A percentile compares a stretch with the other conserved stretches of the same genome.
phyloP scores from a whole-genome alignment of 345 rosid species.

The Trapa bicornis region DNA sequence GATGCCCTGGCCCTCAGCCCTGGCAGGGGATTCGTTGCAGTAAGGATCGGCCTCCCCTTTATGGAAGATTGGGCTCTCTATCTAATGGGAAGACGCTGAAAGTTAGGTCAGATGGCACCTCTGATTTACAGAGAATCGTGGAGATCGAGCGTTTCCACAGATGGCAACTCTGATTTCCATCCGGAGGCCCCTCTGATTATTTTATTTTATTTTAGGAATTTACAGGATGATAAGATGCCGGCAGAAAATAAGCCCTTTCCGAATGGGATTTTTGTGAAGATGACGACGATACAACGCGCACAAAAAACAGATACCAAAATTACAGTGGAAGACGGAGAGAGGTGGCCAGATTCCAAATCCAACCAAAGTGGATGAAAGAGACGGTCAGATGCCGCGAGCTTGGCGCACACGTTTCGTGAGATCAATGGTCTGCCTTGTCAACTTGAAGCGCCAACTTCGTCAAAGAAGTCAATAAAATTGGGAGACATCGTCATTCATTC shows the following conservation, averaged over 20 bases:
- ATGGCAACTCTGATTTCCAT: not conserved
- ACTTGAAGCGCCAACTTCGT: too few species aligned
- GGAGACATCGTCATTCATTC: too few species aligned
- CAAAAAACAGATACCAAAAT: too few species aligned
- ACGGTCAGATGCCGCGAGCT: too few species aligned
- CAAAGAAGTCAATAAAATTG: too few species aligned
- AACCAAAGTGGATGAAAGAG: too few species aligned
- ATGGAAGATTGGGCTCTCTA: not conserved
- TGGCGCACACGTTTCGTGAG: too few species aligned
- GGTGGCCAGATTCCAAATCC: too few species aligned
- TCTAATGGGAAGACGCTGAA: not conserved
- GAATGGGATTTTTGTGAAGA: not conserved
- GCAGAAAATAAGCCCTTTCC: not conserved
- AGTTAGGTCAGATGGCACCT: not conserved
- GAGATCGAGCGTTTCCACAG: not conserved
- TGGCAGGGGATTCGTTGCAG: constrained; percentile 2
- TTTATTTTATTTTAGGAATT: not conserved
- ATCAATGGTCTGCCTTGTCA: too few species aligned
- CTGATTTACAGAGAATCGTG: not conserved
- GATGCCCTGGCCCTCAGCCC: constrained; percentile 16
- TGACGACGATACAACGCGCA: too few species aligned
- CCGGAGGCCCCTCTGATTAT: not conserved
- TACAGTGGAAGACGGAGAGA: too few species aligned
- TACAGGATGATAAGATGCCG: not conserved
- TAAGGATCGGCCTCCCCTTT: not conserved